Evolutionary conservation across 2,329 filamentous ascomycete species (phyloP).

Genomic region (Cercospora sp.): DNA sequence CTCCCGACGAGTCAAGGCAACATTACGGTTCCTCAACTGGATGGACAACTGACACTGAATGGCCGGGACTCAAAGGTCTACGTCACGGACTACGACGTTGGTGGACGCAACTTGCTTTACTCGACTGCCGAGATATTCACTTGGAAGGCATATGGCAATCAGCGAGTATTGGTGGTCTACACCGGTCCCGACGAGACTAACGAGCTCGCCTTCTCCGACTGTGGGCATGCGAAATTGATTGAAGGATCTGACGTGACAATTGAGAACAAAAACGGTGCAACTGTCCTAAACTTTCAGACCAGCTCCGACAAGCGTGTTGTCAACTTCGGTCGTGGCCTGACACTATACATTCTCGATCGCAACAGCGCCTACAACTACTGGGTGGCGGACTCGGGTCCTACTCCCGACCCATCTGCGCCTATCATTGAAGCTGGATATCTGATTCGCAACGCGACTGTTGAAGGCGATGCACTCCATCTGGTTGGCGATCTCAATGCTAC

Average conservation of each 20-base stretch:
- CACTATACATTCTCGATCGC: constrained; percentile 62
- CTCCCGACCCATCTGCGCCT: constrained; percentile 42
- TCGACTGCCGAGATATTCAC: constrained; percentile 70
- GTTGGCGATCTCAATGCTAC: constrained; percentile 73
- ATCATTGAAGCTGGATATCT: constrained; percentile 67
- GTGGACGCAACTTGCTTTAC: constrained; percentile 61
- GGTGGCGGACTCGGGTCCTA: constrained; percentile 55
- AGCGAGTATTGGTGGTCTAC: constrained; percentile 64
- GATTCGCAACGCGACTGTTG: constrained; percentile 58
- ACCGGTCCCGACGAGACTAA: constrained; percentile 62
- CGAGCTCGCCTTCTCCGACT: constrained; percentile 56
- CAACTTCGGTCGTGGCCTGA: constrained; percentile 51
- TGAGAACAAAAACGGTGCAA: constrained; percentile 45
- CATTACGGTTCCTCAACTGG: constrained; percentile 60
- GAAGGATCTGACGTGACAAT: constrained; percentile 46
- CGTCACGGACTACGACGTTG: constrained; percentile 66
- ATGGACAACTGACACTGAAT: constrained; percentile 57
- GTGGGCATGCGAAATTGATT: constrained; percentile 39
- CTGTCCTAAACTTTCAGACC: constrained; percentile 57
- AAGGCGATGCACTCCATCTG: constrained; percentile 59
- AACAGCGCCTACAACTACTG: constrained; percentile 69
- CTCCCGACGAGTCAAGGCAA: constrained; percentile 61
- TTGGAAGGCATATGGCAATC: constrained; percentile 62
- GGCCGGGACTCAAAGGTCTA: constrained; percentile 68
- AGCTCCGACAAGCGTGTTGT: constrained; percentile 56